Percentiles rank a stretch among this genome's conserved stretches.
These are phyloP conservation scores for Sphaceloma murrayae DNA, from an alignment of 2,329 filamentous ascomycete genomes.

Conservation along the genomic window DNA sequence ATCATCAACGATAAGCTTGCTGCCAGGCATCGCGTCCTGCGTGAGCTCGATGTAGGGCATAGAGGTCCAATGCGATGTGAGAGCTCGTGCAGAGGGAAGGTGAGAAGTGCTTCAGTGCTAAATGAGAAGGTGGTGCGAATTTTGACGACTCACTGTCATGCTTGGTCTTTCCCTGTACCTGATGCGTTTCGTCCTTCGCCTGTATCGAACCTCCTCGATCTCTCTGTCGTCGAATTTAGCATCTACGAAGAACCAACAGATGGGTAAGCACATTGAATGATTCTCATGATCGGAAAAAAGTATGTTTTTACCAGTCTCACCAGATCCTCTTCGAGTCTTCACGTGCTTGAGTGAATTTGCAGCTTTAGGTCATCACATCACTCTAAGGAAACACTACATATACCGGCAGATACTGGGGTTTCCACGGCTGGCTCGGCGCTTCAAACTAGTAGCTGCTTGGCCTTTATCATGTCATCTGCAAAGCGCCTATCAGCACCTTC, in stretches of 20 bases:
- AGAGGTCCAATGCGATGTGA: background rate
- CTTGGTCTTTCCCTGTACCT: background rate
- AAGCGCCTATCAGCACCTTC: no score
- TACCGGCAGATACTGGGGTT: no score
- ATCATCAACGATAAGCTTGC: slow-evolving; percentile 12
- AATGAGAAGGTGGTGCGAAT: slow-evolving; percentile 6
- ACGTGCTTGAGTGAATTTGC: no score
- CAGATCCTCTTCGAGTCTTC: background rate
- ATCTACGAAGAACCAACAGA: slow-evolving; percentile 14
- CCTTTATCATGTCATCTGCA: no score
- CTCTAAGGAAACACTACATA: no score
- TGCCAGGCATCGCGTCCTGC: background rate
- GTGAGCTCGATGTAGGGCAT: slow-evolving; percentile 10
- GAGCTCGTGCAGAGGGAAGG: background rate
- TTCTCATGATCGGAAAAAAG: no score
- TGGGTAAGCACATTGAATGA: slow-evolving; percentile 13
- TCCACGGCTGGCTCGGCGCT: no score
- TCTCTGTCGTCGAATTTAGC: slow-evolving; percentile 13
- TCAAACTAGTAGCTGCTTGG: no score
- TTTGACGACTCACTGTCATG: slow-evolving; percentile 7
- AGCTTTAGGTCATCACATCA: no score
- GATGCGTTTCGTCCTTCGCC: background rate
- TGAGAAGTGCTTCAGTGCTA: background rate
- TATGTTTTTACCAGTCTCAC: no score
- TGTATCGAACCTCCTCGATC: background rate